Evolutionary conservation across 805 yeast genomes (phyloP), one percentile per base, ranked within the genome.

Genomic region (Cyberlindnera misumaiensis): DNA sequence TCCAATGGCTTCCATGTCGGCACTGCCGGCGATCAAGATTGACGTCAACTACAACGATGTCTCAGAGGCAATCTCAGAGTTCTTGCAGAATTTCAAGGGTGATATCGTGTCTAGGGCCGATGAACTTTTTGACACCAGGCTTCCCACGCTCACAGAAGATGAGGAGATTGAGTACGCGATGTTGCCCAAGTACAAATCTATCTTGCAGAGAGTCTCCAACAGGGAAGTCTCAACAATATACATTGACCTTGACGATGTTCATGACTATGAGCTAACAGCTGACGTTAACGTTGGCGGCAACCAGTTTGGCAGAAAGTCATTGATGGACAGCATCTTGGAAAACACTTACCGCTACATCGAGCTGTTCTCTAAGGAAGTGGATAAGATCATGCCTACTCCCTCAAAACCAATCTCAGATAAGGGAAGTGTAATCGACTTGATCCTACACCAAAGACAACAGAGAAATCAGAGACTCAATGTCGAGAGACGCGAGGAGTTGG

Each of bases 361-460:
- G 51, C 55, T 93, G 20, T 83, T 94, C 55, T 71, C 86, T 36
- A 64, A 68, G 35, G 80, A 79, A 12, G 75, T 86, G 32, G 99
- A 93, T 62, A 79, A 76, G 35, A 59, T 86, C 41, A 73, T 90
- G 75, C 98, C 98, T 0, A 72, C 70, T 45, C 90, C 97, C n/a
- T 81, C 93, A 2, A 76, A 72, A 35, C 89, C 84, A 43, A 69
- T 90, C 37, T 66, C 79, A 32, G 85, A 83, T 57, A 77, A 79
- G 48, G 96, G 87, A 58, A 95, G 86, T 49, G 97, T 93, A 11
- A 65, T 93, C 46, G 98, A 93, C 56, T 94, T 93, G 42, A 86
- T 93, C 40, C 68, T 89, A 48, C 89, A 86, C 55, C 97, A 93
- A 66, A 75, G 99, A 59, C 77, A 73, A 52, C 73, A 86, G 57